Base-by-base conservation (phyloP, 2,329 filamentous ascomycete genomes). In the Orbilia oligospora region DNA sequence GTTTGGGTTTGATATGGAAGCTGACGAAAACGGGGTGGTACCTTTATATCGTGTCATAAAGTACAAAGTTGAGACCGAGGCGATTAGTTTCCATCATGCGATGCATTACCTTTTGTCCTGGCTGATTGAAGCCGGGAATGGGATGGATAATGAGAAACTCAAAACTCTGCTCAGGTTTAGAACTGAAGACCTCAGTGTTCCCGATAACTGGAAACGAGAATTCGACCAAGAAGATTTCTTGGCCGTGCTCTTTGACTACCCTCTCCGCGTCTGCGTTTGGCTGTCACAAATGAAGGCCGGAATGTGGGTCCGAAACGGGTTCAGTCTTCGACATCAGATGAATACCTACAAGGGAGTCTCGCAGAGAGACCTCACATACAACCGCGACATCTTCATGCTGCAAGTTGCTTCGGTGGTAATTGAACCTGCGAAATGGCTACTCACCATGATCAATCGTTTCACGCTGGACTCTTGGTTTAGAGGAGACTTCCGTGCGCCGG, bases 241-340 rank as follows among this genome's bases (percentile, higher is more conserved):
- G 22, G 90, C 97, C 84, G 91, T 92, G 1, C 90, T 94, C 65
- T 97, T 99, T 82, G 96, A 99, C 84, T 97, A 93, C 82, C 95
- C 97, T 0, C 87, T 99, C 3, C 89, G 97, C 66, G 94, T 98
- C 0, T 97, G 94, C 83, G 94, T 93, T 20, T 99, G 96, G 96
- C 87, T 99, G 36, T 93, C 96, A 5, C 97, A 99, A 86, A 98
- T 99, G 90, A 97, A 97, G 84, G 94, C 95, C 18, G 93, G 94
- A 65, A 97, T 98, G 91, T 99, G 97, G 96, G 95, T 99, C 80
- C 91, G 96, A 71, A 99, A 99, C 83, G 96, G 96, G 1, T 93
- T 99, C 83, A 98, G 95, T 82, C 88, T 99, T 65, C 90, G 95
- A 46, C 96, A 99, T 84, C 96, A 99, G 84, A 96, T 97, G 83